Evolutionary conservation across 768 basidiomycete species (phyloP).

Genomic region (Phylloporus rhodoxanthus): DNA sequence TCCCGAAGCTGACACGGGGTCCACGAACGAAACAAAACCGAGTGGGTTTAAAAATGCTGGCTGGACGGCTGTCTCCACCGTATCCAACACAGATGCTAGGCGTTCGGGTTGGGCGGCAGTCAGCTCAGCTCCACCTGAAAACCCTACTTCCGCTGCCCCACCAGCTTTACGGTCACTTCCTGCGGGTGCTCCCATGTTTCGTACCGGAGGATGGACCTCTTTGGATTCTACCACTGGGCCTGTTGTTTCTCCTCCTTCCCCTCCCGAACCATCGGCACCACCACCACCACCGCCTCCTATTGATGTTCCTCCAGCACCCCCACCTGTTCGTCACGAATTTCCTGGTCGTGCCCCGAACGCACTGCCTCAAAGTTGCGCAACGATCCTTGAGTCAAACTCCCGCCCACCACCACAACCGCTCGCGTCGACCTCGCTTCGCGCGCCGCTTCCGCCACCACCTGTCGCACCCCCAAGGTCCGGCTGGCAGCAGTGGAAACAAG

Average conservation of each 20-base stretch:
- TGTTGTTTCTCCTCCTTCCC: constrained; percentile 17
- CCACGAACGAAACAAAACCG: constrained; percentile 14
- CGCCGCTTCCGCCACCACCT: constrained; percentile 19
- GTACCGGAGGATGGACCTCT: constrained; percentile 62
- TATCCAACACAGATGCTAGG: constrained; percentile 6
- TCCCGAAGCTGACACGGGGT: constrained; percentile 17
- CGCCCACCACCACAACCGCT: constrained; percentile 10
- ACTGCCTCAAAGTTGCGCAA: constrained; percentile 1
- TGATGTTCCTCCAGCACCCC: not conserved
- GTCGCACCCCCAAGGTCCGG: constrained; percentile 31
- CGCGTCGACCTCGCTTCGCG: constrained; percentile 8
- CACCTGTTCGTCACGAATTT: constrained; percentile 7
- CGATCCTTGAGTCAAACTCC: constrained; percentile 7
- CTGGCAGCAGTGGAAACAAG: constrained; percentile 51
- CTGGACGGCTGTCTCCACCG: constrained; percentile 39
- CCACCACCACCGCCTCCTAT: constrained; percentile 19
- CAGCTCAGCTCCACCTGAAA: constrained; percentile 10
- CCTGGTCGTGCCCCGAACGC: constrained; percentile 9
- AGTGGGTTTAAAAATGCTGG: constrained; percentile 41
- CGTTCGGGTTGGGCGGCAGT: constrained; percentile 14
- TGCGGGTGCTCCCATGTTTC: constrained; percentile 42
- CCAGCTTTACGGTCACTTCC: constrained; percentile 13
- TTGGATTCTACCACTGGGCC: constrained; percentile 45
- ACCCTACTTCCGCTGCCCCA: constrained; percentile 12
- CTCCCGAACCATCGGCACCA: constrained; percentile 12